Evolutionary conservation across 1,284 basidiomycete genomes (phyloP).

Genomic region (Ceraceosorus guamensis): DNA sequence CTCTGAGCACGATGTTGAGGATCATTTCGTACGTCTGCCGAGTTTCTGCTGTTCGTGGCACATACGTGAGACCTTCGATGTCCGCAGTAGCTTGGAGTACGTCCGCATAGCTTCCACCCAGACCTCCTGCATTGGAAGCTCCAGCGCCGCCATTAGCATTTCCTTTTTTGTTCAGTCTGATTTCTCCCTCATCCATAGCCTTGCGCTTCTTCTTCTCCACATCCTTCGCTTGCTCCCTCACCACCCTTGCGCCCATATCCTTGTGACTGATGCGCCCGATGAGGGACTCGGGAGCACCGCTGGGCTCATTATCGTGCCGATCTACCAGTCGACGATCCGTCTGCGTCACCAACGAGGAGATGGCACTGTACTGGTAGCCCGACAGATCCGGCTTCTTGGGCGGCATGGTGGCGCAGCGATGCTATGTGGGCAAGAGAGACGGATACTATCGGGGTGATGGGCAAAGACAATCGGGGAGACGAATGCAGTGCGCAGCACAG

Average conservation of each 20-base stretch:
- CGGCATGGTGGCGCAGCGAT: conserved; percentile 22
- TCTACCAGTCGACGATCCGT: conserved; percentile 28
- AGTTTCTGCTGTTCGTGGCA: conserved; percentile 87
- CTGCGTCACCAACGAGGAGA: conserved; percentile 44
- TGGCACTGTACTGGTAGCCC: conserved; percentile 47
- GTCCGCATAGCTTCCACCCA: conserved; percentile 26
- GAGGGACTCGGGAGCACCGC: conserved; percentile 87
- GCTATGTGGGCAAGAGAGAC: too few relatives aligned
- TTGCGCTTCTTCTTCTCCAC: conserved; percentile 80
- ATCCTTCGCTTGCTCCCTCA: conserved; percentile 76
- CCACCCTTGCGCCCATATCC: conserved; percentile 88
- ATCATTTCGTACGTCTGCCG: conserved; percentile 90
- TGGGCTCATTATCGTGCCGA: conserved; percentile 61
- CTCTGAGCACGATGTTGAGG: conserved; percentile 60
- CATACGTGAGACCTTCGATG: conserved; percentile 84
- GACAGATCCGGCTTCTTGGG: conserved; percentile 44
- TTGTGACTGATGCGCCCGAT: conserved; percentile 80
- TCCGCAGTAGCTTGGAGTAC: conserved; percentile 60
- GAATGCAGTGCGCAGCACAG: too few relatives aligned
- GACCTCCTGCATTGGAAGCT: background rate
- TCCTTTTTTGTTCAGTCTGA: conserved; percentile 17
- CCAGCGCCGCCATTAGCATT: conserved; percentile 10
- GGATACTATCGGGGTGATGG: too few relatives aligned
- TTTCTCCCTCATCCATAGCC: conserved; percentile 29
- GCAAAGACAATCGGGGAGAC: too few relatives aligned